Evolutionary conservation across 1,284 basidiomycete species (phyloP).

Genomic region (Somion occarium): DNA sequence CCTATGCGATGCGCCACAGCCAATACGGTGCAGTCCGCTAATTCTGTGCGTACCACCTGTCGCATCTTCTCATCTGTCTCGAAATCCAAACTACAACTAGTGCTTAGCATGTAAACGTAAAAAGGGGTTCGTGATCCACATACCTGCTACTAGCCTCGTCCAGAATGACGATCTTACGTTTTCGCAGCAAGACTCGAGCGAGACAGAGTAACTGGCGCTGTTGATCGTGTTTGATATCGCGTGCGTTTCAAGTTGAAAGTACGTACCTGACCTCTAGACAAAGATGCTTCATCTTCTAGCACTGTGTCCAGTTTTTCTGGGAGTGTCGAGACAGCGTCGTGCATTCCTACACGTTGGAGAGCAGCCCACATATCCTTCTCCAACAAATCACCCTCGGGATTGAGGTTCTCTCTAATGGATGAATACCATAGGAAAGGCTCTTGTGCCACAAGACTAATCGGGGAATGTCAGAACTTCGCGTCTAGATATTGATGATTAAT

Average conservation of each 20-base stretch:
- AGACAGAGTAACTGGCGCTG: background rate
- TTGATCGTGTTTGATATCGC: no score
- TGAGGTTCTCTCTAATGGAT: background rate
- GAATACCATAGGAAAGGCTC: background rate
- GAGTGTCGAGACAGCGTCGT: background rate
- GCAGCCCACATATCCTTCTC: background rate
- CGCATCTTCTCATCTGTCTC: background rate
- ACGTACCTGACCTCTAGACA: background rate
- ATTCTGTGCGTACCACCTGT: background rate
- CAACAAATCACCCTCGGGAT: background rate
- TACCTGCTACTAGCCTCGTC: background rate
- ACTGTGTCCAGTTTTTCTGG: background rate
- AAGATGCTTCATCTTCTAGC: background rate
- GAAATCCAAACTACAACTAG: background rate
- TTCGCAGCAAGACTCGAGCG: background rate
- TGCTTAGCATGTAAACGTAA: background rate
- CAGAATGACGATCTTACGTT: background rate
- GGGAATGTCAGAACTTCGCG: background rate
- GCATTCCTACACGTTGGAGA: background rate
- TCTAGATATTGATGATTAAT: background rate
- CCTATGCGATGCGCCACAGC: background rate
- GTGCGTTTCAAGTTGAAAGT: no score
- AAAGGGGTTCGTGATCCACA: background rate
- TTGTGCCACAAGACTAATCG: background rate
- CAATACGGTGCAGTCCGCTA: background rate